Evolutionary conservation across 441 rosid genomes (phyloP).

Genomic region (Gossypium aridum): DNA sequence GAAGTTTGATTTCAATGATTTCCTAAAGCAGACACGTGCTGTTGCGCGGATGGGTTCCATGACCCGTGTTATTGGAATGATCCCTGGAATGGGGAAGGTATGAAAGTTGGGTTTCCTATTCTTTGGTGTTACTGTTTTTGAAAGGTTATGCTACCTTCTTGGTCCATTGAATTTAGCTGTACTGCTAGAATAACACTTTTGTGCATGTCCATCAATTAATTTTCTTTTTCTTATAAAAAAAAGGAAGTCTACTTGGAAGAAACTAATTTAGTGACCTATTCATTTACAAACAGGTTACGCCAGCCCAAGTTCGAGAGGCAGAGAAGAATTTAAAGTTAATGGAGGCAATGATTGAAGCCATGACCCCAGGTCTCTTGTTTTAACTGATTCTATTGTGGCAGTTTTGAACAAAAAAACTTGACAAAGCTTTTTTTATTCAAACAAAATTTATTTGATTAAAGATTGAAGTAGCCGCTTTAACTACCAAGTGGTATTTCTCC

Average conservation of each 20-base stretch:
- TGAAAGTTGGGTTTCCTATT: slow-evolving; percentile 15
- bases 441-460: not conserved
- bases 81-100: slow-evolving; percentile 97
- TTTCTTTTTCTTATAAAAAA: not conserved
- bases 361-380: slow-evolving; percentile 70
- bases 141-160: not conserved
- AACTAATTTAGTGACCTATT: slow-evolving; percentile 11
- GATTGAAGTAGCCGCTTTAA: not conserved
- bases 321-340: slow-evolving; percentile 79
- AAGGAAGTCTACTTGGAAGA: not conserved
- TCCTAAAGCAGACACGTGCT: slow-evolving; percentile 89
- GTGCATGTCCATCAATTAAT: not conserved
- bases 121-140: not conserved
- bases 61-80: slow-evolving; percentile 93
- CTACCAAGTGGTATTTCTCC: not conserved
- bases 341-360: slow-evolving; percentile 91
- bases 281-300: slow-evolving; percentile 54
- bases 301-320: slow-evolving; percentile 90
- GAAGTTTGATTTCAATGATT: slow-evolving; percentile 95
- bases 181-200: not conserved
- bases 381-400: slow-evolving; percentile 9
- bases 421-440: not conserved
- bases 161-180: not conserved
- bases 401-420: slow-evolving; percentile 4
- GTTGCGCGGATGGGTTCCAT: slow-evolving; percentile 98